A percentile compares a stretch with the other conserved stretches of the same genome.
phyloP scores from a whole-genome alignment of 805 yeast genomes.

The Groenewaldozyma salmanticensis region DNA sequence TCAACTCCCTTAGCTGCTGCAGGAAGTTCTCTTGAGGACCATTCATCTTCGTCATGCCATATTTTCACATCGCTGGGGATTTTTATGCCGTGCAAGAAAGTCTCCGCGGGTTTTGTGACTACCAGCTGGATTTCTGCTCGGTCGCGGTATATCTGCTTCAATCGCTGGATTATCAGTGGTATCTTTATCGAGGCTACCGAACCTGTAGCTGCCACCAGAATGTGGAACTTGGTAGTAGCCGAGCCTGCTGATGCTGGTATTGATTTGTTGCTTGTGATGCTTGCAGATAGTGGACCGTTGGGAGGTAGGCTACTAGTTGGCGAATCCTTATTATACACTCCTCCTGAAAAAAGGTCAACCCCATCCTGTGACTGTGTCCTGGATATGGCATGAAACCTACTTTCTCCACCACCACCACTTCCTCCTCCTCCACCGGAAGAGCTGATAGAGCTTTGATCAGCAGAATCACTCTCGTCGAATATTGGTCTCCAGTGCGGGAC shows the following conservation, averaged over 20 bases:
- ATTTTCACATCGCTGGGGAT: slow-evolving; percentile 54
- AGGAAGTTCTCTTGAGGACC: slow-evolving; percentile 65
- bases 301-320: neutral
- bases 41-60: slow-evolving; percentile 92
- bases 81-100: slow-evolving; percentile 25
- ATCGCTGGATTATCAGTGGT: slow-evolving; percentile 77
- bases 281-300: neutral
- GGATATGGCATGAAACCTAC: neutral
- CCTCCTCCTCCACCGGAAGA: too few relatives aligned
- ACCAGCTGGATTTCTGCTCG: slow-evolving; percentile 77
- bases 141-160: slow-evolving; percentile 64
- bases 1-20: slow-evolving; percentile 43
- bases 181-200: slow-evolving; percentile 94
- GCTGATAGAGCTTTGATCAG: too few relatives aligned
- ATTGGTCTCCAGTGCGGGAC: too few relatives aligned
- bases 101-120: slow-evolving; percentile 42
- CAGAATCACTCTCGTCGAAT: neutral
- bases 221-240: slow-evolving; percentile 50
- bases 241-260: neutral
- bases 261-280: neutral
- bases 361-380: neutral
- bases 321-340: neutral
- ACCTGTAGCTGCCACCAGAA: slow-evolving; percentile 88
- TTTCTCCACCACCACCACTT: too few relatives aligned
- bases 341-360: neutral